A percentile compares a stretch with the other conserved stretches of the same genome.
These are phyloP conservation scores for Gnaphalium uliginosum DNA, from an alignment of 129 eudicot species.

Conservation along the genomic window DNA sequence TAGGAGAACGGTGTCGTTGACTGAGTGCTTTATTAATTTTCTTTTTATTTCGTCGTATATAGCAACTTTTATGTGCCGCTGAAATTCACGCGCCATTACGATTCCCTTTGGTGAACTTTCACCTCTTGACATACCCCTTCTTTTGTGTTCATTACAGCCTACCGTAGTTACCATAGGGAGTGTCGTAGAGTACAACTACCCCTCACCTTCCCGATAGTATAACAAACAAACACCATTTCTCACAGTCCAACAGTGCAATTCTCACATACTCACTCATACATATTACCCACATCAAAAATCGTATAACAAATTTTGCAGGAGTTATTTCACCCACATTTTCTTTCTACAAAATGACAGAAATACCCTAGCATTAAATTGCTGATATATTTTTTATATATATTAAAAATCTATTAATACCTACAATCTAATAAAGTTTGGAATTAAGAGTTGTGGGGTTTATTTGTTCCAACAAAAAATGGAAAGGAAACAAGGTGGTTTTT, in stretches of 20 bases:
- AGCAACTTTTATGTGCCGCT: background rate
- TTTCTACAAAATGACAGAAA: constrained; percentile 20
- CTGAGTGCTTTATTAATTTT: too few species aligned
- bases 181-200: constrained; percentile 20
- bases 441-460: constrained; percentile 5
- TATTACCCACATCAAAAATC: constrained; percentile 16
- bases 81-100: constrained; percentile 12
- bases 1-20: too few species aligned
- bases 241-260: constrained; percentile 27
- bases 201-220: background rate
- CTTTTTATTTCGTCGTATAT: too few species aligned
- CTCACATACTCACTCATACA: background rate
- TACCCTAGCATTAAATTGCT: constrained; percentile 14
- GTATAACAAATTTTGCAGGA: constrained; percentile 15
- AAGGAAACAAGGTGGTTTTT: constrained; percentile 58
- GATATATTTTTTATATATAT: background rate
- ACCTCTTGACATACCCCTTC: constrained; percentile 1
- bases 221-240: constrained; percentile 17
- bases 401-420: background rate
- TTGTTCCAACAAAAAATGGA: constrained; percentile 42
- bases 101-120: background rate
- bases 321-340: constrained; percentile 20
- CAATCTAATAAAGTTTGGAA: background rate
- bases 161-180: constrained; percentile 31
- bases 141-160: constrained; percentile 9